These are phyloP conservation scores for Leccinum subgranulosum DNA, from an alignment of 768 basidiomycete species.

Conservation along the genomic window DNA sequence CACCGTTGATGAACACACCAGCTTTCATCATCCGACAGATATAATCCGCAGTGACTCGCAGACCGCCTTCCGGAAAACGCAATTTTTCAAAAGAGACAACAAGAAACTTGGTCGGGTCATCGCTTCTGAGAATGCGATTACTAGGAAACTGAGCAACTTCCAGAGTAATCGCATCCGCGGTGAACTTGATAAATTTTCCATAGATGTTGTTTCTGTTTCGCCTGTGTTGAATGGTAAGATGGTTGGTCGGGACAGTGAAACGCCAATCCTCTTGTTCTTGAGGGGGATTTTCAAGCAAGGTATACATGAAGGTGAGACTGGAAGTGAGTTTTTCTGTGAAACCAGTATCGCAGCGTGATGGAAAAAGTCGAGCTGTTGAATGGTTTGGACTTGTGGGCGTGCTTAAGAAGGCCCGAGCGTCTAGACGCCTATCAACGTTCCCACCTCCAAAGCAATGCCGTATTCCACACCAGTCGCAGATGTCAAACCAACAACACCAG, in stretches of 20 bases:
- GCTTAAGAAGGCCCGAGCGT: slow-evolving; percentile 10
- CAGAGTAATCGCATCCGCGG: slow-evolving; percentile 46
- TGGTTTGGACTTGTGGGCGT: not conserved
- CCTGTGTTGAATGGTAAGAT: slow-evolving; percentile 27
- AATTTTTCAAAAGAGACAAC: slow-evolving; percentile 51
- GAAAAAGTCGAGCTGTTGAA: slow-evolving; percentile 2
- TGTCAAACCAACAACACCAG: slow-evolving; percentile 13
- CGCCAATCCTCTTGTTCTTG: slow-evolving; percentile 53
- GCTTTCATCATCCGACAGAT: slow-evolving; percentile 51
- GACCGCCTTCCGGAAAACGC: slow-evolving; percentile 51
- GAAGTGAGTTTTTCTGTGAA: not conserved
- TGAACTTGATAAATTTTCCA: slow-evolving; percentile 54
- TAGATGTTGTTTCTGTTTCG: slow-evolving; percentile 26
- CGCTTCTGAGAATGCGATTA: slow-evolving; percentile 57
- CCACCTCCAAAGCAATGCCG: slow-evolving; percentile 12
- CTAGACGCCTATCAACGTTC: slow-evolving; percentile 10
- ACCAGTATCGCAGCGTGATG: not conserved
- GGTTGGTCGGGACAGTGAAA: slow-evolving; percentile 38
- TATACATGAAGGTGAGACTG: slow-evolving; percentile 18
- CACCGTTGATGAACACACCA: slow-evolving; percentile 54
- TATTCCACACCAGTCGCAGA: slow-evolving; percentile 6
- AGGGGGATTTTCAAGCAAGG: slow-evolving; percentile 38
- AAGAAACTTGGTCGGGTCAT: slow-evolving; percentile 57
- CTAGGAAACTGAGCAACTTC: slow-evolving; percentile 47
- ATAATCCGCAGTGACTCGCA: slow-evolving; percentile 51